Conservation (phyloP, 352 stramenopile genomes). For the Phytophthora sp. region DNA sequence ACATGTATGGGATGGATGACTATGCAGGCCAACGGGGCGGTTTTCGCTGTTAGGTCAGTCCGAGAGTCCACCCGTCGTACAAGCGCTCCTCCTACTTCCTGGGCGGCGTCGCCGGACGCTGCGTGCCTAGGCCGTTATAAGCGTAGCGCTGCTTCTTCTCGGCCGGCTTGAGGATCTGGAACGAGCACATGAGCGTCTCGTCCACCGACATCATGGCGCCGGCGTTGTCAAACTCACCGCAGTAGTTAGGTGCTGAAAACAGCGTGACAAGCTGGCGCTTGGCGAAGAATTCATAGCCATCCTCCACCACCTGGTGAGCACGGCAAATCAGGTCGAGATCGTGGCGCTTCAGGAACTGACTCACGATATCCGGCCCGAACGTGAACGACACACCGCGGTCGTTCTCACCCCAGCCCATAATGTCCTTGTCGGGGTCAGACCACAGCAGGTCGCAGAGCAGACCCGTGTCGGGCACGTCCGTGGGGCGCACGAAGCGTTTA, state of each 20-base stretch:
- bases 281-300: slow-evolving; percentile 99
- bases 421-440: slow-evolving; percentile 89
- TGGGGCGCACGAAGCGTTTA: slow-evolving; percentile 87
- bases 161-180: slow-evolving; percentile 86
- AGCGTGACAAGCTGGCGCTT: slow-evolving; percentile 99
- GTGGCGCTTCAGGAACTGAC: slow-evolving; percentile 96
- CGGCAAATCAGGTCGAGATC: slow-evolving; percentile 98
- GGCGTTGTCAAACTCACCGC: slow-evolving; percentile 99
- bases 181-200: slow-evolving; percentile 82
- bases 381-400: slow-evolving; percentile 98
- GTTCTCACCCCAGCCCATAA: slow-evolving; percentile 95
- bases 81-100: slow-evolving; percentile 47
- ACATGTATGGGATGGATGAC: slow-evolving; percentile 45
- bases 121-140: slow-evolving; percentile 66
- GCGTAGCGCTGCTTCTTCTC: slow-evolving; percentile 86
- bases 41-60: slow-evolving; percentile 22
- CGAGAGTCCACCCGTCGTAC: slow-evolving; percentile 15
- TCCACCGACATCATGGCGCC: slow-evolving; percentile 89
- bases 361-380: slow-evolving; percentile 98
- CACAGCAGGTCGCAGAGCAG: slow-evolving; percentile 91
- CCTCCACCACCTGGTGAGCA: slow-evolving; percentile 99
- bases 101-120: slow-evolving; percentile 64
- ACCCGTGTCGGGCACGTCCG: slow-evolving; percentile 86
- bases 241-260: slow-evolving; percentile 99
- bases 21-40: slow-evolving; percentile 28